Evolutionary conservation across 495 filamentous ascomycete genomes (phyloP).

Genomic region (Penicillium mononematosum): DNA sequence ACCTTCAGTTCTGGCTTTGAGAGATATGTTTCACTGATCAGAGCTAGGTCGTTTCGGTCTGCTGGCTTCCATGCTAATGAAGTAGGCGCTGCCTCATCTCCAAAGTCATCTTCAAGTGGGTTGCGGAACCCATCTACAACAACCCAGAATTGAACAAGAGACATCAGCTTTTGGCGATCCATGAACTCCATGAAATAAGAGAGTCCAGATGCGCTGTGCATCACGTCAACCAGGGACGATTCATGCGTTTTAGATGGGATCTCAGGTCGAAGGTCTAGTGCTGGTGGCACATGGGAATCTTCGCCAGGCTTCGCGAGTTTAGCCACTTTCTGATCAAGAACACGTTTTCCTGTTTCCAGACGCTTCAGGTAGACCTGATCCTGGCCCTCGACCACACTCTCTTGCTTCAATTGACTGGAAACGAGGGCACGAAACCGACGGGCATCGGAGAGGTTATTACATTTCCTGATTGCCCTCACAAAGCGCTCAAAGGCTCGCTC

Average conservation of each 20-base stretch:
- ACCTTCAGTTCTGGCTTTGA: slow-evolving; percentile 78
- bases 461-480: slow-evolving; percentile 82
- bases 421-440: slow-evolving; percentile 88
- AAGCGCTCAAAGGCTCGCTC: slow-evolving; percentile 94
- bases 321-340: slow-evolving; percentile 86
- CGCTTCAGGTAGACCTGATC: slow-evolving; percentile 85
- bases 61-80: slow-evolving; percentile 76
- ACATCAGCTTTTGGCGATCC: slow-evolving; percentile 86
- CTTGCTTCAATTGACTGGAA: slow-evolving; percentile 86
- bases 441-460: slow-evolving; percentile 91
- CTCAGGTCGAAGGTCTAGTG: slow-evolving; percentile 38
- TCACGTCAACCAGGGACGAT: slow-evolving; percentile 72
- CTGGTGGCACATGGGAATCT: slow-evolving; percentile 37
- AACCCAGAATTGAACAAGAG: slow-evolving; percentile 96
- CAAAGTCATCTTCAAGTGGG: slow-evolving; percentile 84
- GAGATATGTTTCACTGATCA: slow-evolving; percentile 89
- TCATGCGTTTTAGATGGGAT: slow-evolving; percentile 60
- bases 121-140: slow-evolving; percentile 97
- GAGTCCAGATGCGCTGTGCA: slow-evolving; percentile 83
- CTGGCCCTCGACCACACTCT: slow-evolving; percentile 71
- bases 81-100: slow-evolving; percentile 62
- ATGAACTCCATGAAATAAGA: slow-evolving; percentile 99
- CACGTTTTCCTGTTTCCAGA: slow-evolving; percentile 83
- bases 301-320: slow-evolving; percentile 69
- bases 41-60: slow-evolving; percentile 80